Base-by-base conservation (phyloP, 164 flowering plant species). In the Liquidambar formosana region DNA sequence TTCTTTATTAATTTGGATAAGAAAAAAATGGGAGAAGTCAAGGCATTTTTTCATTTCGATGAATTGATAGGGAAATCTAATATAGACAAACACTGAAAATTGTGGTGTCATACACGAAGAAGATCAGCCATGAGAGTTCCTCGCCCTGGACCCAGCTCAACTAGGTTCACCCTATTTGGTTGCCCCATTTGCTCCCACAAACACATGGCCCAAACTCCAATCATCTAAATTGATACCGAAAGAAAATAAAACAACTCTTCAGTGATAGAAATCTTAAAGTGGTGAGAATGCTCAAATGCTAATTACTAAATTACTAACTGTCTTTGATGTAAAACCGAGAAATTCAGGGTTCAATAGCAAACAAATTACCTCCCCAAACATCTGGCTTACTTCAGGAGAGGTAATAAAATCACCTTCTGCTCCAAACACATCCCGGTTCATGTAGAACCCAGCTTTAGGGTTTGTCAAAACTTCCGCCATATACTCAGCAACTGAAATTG, bases 321-420 rank as follows among this genome's bases (percentile, higher is more conserved):
- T 15, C 47, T 3, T 15, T 51, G 1, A 26, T 22, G 4, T 33
- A 70, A 67, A 57, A 15, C 27, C 1, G 11, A 66, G 21, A 16
- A 33, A 13, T 16, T 45, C 12, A 44, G 49, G 48, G 45, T 41
- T 22, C 11, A 18, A 14, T 1, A 23, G 58, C 53, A 67, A n/a
- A 1, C 4, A 22, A 57, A 52, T 69, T 82, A 90, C 98, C 98
- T 95, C 99, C 16, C 98, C 98, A 84, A 93, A 95, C 99, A 95
- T 91, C 89, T 95, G 99, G 88, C 98, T 95, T 16, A 95, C 98
- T 89, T 93, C 98, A 68, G 97, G 99, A 71, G 99, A 95, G 33
- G 99, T 95, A 59, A 95, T 86, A 74, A 95, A 93, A 81, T 95
- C 98, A 44, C 98, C 99, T 65, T 74, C 88, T 4, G 88, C 87